These are phyloP conservation scores for Xylaria sp. DNA, from an alignment of 495 filamentous ascomycete genomes.

Conservation along the genomic window DNA sequence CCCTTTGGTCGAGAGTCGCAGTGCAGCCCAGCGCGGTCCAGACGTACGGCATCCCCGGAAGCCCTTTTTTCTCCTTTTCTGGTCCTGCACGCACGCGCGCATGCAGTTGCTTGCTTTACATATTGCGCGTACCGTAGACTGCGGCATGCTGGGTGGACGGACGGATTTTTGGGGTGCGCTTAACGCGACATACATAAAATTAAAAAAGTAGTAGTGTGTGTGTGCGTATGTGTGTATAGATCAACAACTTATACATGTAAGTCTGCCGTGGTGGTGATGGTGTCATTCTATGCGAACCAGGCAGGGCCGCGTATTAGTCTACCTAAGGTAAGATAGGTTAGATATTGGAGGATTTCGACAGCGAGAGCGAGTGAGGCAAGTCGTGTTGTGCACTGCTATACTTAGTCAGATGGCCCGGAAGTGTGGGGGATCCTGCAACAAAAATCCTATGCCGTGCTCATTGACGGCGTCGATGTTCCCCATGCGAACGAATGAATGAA, in stretches of 20 bases:
- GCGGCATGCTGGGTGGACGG: neutral
- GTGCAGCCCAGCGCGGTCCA: conserved; percentile 1
- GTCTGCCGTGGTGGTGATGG: neutral
- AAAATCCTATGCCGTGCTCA: neutral
- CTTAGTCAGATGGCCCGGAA: neutral
- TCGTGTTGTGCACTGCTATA: neutral
- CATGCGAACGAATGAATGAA: too few relatives aligned
- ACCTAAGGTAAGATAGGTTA: too few relatives aligned
- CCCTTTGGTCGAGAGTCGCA: conserved; percentile 19
- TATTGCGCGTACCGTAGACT: neutral
- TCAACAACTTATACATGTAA: too few relatives aligned
- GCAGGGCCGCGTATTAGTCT: neutral
- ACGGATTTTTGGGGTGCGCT: neutral
- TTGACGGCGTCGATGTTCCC: neutral
- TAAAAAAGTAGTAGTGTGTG: neutral
- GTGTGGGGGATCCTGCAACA: conserved; percentile 6
- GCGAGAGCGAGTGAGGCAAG: neutral
- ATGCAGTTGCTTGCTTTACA: conserved; percentile 5
- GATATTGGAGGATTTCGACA: conserved; percentile 6
- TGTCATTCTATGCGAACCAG: neutral
- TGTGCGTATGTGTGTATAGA: too few relatives aligned
- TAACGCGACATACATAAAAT: neutral
- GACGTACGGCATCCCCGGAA: conserved; percentile 16
- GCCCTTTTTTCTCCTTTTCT: conserved; percentile 1
- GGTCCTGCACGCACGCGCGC: neutral